Evolutionary conservation across 371 early-diverging fungal species (phyloP), one percentile per base, ranked within the genome.

Genomic region (Lichtheimia ramosa): DNA sequence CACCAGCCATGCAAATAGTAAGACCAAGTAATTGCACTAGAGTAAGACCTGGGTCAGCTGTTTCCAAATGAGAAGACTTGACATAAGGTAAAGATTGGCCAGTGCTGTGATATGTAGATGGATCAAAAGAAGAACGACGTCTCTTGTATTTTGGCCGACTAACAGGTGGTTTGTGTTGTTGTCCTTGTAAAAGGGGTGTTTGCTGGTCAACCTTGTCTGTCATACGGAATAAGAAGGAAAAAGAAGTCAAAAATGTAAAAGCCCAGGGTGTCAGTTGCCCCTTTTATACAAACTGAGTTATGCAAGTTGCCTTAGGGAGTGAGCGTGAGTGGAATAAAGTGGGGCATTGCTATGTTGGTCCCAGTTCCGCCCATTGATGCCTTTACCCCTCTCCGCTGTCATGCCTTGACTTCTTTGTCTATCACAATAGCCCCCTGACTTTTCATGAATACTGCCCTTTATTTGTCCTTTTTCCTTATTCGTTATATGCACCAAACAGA

Each of bases 1-100:
- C 81, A 15, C 86, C 86, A 12, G 82, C 80, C 84, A 86, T 83
- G 59, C 84, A 63, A 15, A 63, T 49, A 18, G 64, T 63, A 12
- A 63, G 43, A 3, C 56, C 64, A 21, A 63, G 24, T n/a, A 63
- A 48, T 43, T 63, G 48, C 8, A 27, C 21, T 14, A 63, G 24
- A 15, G 41, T 39, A 14, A 64, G 54, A 28, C 64, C 64, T 34
- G 64, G 64, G 20, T 64, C 64, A 2, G 64, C 48, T 14, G 60
- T 51, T 52, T 24, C 53, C 23, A 34, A 25, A 16, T 41, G 24
- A 3, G 48, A 43, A 7, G 59, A 51, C 21, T 60, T 59, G 56
- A 64, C 60, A 51, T 59, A 59, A 6, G 53, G 51, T n/a, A 58
- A 21, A 10, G 54, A 41, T 54, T 59, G 64, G 0, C 71, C 71